Evolutionary conservation across 345 rosid species (phyloP), one percentile per base, ranked within the genome.

Genomic region (Hibiscus tridactylites): DNA sequence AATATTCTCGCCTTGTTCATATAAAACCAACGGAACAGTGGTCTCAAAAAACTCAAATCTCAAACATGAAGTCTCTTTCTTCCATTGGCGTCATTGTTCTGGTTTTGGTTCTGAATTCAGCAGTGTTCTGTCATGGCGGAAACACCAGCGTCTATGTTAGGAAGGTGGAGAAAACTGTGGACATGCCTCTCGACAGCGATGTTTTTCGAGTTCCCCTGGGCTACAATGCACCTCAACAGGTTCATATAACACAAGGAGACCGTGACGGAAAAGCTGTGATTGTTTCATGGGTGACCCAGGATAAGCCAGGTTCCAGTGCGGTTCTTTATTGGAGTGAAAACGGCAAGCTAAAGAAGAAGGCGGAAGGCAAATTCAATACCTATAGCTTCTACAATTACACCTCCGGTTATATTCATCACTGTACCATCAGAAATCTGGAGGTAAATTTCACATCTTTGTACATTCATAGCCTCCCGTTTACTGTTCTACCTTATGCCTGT

Each of bases 241-340:
- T 88, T 0, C 96, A 94, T 73, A 84, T 91, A 83, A 94, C 97
- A 68, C 98, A 90, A 88, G 98, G 97, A 71, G 96, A 93, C 83
- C 85, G 70, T 29, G 91, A 75, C 42, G 98, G 97, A 5, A 87
- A 80, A 73, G 95, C 85, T 70, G 80, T 94, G 82, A 91, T 90
- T 71, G 84, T 91, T 50, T 94, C 98, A 60, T 93, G 98, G 98
- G 94, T 93, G 75, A 93, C 97, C 9, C 71, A 63, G 75, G 85
- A 84, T 59, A 87, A 86, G 39, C 79, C 88, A 11, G 91, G 93
- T 65, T 85, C 96, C 13, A 83, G 71, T 50, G 65, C 13, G 17
- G 96, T 94, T 67, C 15, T 77, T 75, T 94, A 94, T 69, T 94
- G 98, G 98, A 81, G 81, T 49, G 72, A 91, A 46, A 74, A 77